Conservation (phyloP, 1,284 basidiomycete genomes). For the Leccinum colubrinum region DNA sequence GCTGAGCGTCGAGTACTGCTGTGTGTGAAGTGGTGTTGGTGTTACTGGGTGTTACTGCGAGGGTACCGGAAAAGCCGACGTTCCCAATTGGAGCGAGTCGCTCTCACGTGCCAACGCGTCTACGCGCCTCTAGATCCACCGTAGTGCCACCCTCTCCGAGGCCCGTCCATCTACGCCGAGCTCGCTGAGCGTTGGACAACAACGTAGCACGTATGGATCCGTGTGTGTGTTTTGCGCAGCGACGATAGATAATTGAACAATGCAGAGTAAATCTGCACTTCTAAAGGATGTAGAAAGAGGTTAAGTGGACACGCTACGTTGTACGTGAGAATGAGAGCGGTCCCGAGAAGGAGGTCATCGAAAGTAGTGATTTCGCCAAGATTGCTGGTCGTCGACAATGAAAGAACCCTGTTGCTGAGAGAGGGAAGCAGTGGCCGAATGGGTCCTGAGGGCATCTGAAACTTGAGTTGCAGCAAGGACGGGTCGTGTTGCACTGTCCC, state of each 20-base stretch:
- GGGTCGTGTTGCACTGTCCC: slow-evolving; percentile 82
- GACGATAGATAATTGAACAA: slow-evolving; percentile 85
- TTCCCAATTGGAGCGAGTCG: slow-evolving; percentile 8
- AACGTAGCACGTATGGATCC: slow-evolving; percentile 76
- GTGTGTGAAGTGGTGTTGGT: background rate
- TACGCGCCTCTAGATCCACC: slow-evolving; percentile 61
- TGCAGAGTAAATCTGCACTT: slow-evolving; percentile 72
- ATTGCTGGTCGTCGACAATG: slow-evolving; percentile 31
- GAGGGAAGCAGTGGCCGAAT: slow-evolving; percentile 75
- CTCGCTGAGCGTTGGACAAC: slow-evolving; percentile 79
- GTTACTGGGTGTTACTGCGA: background rate
- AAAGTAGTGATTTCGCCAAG: slow-evolving; percentile 52
- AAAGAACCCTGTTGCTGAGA: slow-evolving; percentile 41
- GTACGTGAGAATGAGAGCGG: slow-evolving; percentile 68
- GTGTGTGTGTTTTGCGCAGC: slow-evolving; percentile 77
- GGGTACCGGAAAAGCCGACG: background rate
- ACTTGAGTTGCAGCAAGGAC: slow-evolving; percentile 65
- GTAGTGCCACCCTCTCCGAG: slow-evolving; percentile 81
- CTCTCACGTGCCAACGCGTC: slow-evolving; percentile 25
- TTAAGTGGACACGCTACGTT: slow-evolving; percentile 83
- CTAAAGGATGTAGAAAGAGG: slow-evolving; percentile 78
- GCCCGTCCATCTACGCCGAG: slow-evolving; percentile 80
- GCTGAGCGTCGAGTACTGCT: background rate
- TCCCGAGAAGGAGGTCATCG: slow-evolving; percentile 77
- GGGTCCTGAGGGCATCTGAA: slow-evolving; percentile 75